Conservation (phyloP, 23 red algal species). For the Cyanidioschyzon merolae region DNA sequence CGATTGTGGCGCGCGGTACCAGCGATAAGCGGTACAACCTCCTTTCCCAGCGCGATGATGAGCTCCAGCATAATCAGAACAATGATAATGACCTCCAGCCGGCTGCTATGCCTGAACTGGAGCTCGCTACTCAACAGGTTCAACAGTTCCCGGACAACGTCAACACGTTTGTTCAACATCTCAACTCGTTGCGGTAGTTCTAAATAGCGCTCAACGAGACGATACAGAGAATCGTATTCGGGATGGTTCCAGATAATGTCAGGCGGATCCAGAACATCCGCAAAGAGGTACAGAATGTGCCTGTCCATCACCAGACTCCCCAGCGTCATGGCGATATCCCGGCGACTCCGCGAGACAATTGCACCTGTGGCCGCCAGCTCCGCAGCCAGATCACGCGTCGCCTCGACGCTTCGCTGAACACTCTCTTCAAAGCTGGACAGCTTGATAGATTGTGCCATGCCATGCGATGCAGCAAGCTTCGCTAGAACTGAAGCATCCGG, state of each 20-base stretch:
- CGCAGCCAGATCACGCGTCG: conserved; percentile 50
- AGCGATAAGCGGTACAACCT: not conserved
- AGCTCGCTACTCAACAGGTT: conserved; percentile 57
- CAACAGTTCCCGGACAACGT: conserved; percentile 63
- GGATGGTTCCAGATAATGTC: conserved; percentile 79
- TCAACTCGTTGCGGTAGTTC: conserved; percentile 61
- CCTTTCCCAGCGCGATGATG: conserved; percentile 44
- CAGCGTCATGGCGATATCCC: conserved; percentile 53
- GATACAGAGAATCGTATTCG: conserved; percentile 41
- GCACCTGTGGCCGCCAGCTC: conserved; percentile 52
- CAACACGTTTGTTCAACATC: conserved; percentile 60
- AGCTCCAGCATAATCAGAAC: conserved; percentile 66
- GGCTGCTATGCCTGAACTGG: conserved; percentile 41
- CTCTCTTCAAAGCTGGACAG: conserved; percentile 60
- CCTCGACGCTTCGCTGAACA: conserved; percentile 50
- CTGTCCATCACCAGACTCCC: conserved; percentile 60
- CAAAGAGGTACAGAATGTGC: conserved; percentile 53
- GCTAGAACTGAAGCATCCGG: conserved; percentile 29
- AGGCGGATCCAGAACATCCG: conserved; percentile 74
- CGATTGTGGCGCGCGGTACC: not conserved
- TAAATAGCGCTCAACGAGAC: conserved; percentile 50
- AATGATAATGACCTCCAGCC: conserved; percentile 69
- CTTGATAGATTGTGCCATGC: conserved; percentile 70
- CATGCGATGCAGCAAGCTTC: conserved; percentile 56
- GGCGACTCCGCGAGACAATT: conserved; percentile 32